A percentile compares a stretch with the other conserved stretches of the same genome.
These are phyloP conservation scores for Ophiostoma novo-ulmi DNA, from an alignment of 2,329 filamentous ascomycete genomes.

Conservation along the genomic window DNA sequence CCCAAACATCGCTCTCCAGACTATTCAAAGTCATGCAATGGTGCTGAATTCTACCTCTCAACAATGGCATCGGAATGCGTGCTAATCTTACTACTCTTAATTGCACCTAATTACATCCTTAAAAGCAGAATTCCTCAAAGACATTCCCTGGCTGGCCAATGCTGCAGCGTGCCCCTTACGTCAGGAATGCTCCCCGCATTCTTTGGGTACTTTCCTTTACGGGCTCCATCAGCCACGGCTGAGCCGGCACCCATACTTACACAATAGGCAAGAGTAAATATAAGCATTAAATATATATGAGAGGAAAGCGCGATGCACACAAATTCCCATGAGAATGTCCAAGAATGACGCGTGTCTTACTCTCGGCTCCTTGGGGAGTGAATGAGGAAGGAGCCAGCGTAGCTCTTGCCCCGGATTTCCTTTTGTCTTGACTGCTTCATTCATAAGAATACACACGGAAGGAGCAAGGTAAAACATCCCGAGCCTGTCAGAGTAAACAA, in stretches of 20 bases:
- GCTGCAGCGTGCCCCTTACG: not conserved
- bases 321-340: not conserved
- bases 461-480: slow-evolving; percentile 1
- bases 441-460: not conserved
- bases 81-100: not conserved
- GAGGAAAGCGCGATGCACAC: not conserved
- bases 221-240: not conserved
- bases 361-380: not conserved
- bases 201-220: not conserved
- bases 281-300: not conserved
- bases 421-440: not conserved
- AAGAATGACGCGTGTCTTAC: slow-evolving; percentile 8
- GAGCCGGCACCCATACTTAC: not conserved
- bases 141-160: not conserved
- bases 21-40: not conserved
- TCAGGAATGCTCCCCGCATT: slow-evolving; percentile 10
- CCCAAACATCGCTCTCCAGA: no score
- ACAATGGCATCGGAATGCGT: not conserved
- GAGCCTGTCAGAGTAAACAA: slow-evolving; percentile 6
- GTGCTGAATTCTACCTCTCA: not conserved
- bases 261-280: not conserved
- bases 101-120: not conserved
- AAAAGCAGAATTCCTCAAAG: not conserved
- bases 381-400: not conserved
- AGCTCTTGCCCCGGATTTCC: slow-evolving; percentile 8